Conservation (phyloP, 768 basidiomycete genomes). For the Arthromyces matolae region DNA sequence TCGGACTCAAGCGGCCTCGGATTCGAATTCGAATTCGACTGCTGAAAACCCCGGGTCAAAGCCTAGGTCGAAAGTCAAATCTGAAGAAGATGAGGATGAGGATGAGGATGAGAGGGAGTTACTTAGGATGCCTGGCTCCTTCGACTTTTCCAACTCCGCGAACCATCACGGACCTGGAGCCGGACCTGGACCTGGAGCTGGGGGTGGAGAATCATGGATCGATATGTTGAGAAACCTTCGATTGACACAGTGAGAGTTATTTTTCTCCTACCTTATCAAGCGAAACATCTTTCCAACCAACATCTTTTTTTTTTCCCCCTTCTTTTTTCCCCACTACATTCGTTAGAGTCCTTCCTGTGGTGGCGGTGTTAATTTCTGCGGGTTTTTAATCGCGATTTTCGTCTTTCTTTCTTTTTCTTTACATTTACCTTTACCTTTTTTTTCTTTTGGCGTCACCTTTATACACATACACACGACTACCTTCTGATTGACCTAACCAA, state of each 20-base stretch:
- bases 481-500: no score
- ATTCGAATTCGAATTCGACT: background rate
- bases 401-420: no score
- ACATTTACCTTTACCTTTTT: background rate
- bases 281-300: background rate
- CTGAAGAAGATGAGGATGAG: constrained; percentile 20
- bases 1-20: background rate
- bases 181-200: no score
- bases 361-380: no score
- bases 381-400: no score
- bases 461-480: no score
- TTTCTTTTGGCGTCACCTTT: background rate
- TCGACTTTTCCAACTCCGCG: constrained; percentile 27
- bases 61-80: constrained; percentile 17
- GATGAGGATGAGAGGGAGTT: no score
- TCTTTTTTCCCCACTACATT: no score
- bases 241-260: constrained; percentile 29
- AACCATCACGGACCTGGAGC: constrained; percentile 7
- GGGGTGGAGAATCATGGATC: constrained; percentile 22
- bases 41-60: constrained; percentile 1
- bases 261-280: background rate
- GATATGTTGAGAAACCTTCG: constrained; percentile 29
- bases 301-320: no score
- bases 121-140: constrained; percentile 52
- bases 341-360: no score